Evolutionary conservation across 768 basidiomycete species (phyloP), one percentile per base, ranked within the genome.

Genomic region (Leccinum incarnatum): DNA sequence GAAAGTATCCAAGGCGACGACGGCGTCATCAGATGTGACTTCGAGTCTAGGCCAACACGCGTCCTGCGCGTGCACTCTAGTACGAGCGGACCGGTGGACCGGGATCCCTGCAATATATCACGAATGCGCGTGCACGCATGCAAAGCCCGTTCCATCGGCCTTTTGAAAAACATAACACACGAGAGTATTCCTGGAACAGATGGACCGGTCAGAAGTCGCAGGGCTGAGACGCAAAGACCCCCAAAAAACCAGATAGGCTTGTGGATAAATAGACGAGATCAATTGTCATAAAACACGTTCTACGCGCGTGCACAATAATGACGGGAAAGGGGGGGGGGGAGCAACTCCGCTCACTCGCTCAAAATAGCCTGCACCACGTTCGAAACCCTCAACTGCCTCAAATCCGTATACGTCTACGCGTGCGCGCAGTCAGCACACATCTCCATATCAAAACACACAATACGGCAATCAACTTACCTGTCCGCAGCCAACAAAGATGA

Each of bases 401-500:
- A 74, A 75, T 99, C 97, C 32, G 95, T 97, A 74, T 98, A 99
- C 1, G 97, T 99, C 89, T 98, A 25, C 8, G 4, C 12, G n/a
- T n/a, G 59, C 15, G 59, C 47, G 46, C 4, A 34, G 54, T 68
- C 58, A 71, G 57, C 19, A 12, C 11, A 29, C 1, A 29, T 42
- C 10, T n/a, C n/a, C n/a, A 42, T n/a, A 42, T n/a, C 40, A 42
- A 40, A 40, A n/a, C 17, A 7, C 29, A 27, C 17, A 42, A 37
- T 4, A 36, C n/a, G 48, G 46, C 15, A 30, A 57, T 25, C 51
- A 70, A 45, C 85, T 42, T 63, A 93, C 91, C 88, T 95, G 95
- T 37, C 97, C 97, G 67, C 94, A 97, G 7, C 97, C 97, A 62
- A 99, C 94, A 72, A 99, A 99, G 23, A 98, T 81, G 76, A 99